Conservation (phyloP, 2,329 filamentous ascomycete species). For the Colletotrichum noveboracense region DNA sequence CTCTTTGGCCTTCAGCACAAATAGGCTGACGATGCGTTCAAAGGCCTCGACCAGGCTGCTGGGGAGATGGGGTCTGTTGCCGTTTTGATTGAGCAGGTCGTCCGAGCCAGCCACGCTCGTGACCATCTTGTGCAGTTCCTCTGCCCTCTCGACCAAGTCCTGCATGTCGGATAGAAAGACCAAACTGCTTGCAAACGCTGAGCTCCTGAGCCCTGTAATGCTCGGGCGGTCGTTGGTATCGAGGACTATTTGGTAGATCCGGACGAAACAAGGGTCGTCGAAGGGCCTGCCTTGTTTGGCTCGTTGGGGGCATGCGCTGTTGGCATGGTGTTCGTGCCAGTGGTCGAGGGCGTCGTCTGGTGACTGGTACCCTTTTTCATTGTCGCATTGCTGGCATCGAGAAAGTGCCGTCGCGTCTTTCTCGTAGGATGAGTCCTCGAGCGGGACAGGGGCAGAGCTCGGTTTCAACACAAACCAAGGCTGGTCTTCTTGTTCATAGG, state of each 20-base stretch:
- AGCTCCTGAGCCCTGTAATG: background rate
- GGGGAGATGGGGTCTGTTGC: conserved; percentile 11
- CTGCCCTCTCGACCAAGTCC: background rate
- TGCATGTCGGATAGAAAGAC: background rate
- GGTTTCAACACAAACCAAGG: background rate
- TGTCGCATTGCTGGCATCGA: background rate
- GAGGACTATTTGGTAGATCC: background rate
- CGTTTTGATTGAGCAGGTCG: background rate
- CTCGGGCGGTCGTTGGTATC: background rate
- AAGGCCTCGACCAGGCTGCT: conserved; percentile 24
- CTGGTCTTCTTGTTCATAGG: background rate
- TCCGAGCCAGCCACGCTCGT: background rate
- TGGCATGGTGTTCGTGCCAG: background rate
- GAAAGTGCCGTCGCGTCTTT: background rate
- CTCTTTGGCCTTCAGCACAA: conserved; percentile 9
- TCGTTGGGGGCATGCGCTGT: background rate
- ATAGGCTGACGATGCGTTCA: conserved; percentile 16
- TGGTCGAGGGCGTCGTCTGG: background rate
- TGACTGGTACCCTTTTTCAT: background rate
- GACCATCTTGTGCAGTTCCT: conserved; percentile 15
- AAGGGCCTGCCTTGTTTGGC: background rate
- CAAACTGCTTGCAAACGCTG: background rate
- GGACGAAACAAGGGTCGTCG: background rate
- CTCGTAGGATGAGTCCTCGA: background rate
- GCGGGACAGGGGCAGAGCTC: background rate